A percentile compares a stretch with the other conserved stretches of the same genome.
phyloP scores from a whole-genome alignment of 2,329 filamentous ascomycete species.

The Aspergillus neoniger region DNA sequence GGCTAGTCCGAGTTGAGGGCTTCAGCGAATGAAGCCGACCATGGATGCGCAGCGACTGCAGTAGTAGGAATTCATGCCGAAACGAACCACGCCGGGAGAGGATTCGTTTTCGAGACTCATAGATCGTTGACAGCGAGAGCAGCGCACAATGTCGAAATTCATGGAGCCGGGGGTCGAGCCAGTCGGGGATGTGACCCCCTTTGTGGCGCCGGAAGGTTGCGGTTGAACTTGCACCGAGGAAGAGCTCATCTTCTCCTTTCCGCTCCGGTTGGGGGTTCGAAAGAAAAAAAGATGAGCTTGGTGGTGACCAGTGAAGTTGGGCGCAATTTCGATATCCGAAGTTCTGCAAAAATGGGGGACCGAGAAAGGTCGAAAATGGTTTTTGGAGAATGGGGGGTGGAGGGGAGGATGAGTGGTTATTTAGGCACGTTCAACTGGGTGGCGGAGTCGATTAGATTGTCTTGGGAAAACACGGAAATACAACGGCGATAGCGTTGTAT shows the following conservation, averaged over 20 bases:
- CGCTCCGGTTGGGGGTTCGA: not conserved
- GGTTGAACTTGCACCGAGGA: slow-evolving; percentile 38
- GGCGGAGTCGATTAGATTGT: slow-evolving; percentile 2
- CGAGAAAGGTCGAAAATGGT: not conserved
- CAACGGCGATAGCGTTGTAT: not conserved
- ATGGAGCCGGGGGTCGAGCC: slow-evolving; percentile 26
- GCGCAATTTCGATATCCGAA: not conserved
- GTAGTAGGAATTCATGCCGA: slow-evolving; percentile 54
- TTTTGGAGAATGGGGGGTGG: not conserved
- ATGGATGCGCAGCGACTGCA: slow-evolving; percentile 49
- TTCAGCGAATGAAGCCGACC: slow-evolving; percentile 47
- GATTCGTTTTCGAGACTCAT: slow-evolving; percentile 45
- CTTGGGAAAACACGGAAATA: slow-evolving; percentile 3
- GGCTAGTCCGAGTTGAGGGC: not conserved
- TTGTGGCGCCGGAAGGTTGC: slow-evolving; percentile 27
- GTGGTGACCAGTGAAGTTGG: not conserved
- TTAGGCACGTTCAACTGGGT: slow-evolving; percentile 1
- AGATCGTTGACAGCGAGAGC: slow-evolving; percentile 51
- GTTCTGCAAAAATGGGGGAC: not conserved
- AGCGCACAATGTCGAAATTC: slow-evolving; percentile 47
- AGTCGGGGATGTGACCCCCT: slow-evolving; percentile 26
- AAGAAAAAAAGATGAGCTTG: not conserved
- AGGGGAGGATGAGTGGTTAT: not conserved
- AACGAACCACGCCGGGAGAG: slow-evolving; percentile 43
- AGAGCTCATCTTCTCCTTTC: slow-evolving; percentile 36